Base-by-base conservation (phyloP, 306 rosid species). In the Nissolia schottii region DNA sequence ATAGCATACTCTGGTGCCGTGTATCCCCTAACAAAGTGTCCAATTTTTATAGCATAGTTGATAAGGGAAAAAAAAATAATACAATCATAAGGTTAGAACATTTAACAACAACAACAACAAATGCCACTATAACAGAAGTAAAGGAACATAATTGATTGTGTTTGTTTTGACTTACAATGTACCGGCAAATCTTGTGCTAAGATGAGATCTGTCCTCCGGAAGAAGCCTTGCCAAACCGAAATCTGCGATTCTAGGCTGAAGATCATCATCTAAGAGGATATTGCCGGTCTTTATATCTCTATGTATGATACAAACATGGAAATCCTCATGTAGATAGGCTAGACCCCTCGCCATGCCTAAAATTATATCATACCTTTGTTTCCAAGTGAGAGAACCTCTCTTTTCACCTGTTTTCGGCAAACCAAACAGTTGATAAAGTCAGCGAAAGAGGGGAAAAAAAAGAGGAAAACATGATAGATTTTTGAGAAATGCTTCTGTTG, bases 1-100 rank as follows among this genome's bases (percentile, higher is more conserved):
- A 90, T 74, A 54, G 96, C 90, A 77, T 87, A 90, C 54, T 90
- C 96, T 1, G 96, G 91, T 54, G 96, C 93, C 14, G 84, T 85
- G 71, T 87, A 90, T 64, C 93, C 96, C 77, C 91, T 87, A 29
- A 41, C 19, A 70, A n/a, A 19, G 19, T 22, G 32, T 56, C 53
- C 12, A 34, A 35, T 7, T 38, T 72, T 37, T 28, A n/a, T 15
- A 23, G 16, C 45, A 62, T 48, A 12, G 19, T 50, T 57, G 10
- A 23, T 28, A 34, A n/a, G n/a, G n/a, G n/a, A n/a, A 31, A 59
- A 15, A 9, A 46, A 48, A 0, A 27, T 12, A 43, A 3, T n/a
- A 20, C 3, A 51, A 25, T 11, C 12, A 63, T 23, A 41, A 0
- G 45, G 31, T 19, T 14, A 25, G 16, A 35, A 18, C 41, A 46